phyloP scores from a whole-genome alignment of 2,329 filamentous ascomycete species.

The Fusarium sp. region DNA sequence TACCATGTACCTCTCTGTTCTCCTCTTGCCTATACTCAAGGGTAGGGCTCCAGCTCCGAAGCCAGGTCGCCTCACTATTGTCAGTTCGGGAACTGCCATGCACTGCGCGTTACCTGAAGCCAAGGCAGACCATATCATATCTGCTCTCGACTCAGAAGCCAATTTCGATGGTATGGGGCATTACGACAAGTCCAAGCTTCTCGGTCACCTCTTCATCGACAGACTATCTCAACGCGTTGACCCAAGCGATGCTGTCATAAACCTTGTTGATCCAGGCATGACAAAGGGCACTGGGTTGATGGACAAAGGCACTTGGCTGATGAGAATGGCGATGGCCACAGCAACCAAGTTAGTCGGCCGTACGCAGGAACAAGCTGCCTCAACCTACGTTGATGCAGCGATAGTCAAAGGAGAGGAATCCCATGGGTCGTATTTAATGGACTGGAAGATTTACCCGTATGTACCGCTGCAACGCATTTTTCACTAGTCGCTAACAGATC shows the following conservation, averaged over 20 bases:
- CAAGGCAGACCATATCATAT: neutral
- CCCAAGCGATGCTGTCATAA: neutral
- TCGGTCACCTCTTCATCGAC: neutral
- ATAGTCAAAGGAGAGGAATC: neutral
- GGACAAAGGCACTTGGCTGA: neutral
- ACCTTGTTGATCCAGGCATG: neutral
- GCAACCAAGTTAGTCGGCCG: neutral
- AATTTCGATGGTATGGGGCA: neutral
- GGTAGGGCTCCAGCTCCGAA: neutral
- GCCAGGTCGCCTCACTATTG: neutral
- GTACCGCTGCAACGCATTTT: neutral
- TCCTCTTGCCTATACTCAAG: neutral
- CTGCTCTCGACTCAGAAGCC: neutral
- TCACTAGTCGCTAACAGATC: fast-evolving
- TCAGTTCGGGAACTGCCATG: neutral
- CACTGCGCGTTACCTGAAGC: neutral
- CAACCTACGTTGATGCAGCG: neutral
- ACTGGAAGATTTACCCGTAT: conserved; percentile 1
- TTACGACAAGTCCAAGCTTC: neutral
- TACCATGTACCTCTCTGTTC: neutral
- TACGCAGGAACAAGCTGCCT: neutral
- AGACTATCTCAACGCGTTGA: neutral
- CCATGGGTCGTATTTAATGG: neutral
- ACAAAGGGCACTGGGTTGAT: neutral
- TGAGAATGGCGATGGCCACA: neutral